Conservation (phyloP, 202 grass and related monocot genomes). For the Setaria italica region DNA sequence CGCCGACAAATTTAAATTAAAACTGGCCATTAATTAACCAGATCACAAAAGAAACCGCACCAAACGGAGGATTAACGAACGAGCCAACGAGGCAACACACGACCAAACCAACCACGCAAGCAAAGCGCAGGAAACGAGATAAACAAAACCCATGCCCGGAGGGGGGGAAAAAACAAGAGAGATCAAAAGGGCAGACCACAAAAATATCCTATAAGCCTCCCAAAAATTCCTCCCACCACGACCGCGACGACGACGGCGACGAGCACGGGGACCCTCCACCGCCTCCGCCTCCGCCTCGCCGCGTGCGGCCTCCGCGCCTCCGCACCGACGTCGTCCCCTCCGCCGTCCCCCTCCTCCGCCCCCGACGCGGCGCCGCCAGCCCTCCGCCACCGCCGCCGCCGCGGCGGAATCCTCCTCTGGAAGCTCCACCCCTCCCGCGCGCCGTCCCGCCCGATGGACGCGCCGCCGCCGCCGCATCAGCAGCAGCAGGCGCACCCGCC, state of each 20-base stretch:
- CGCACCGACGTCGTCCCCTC: conserved; percentile 10
- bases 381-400: conserved; percentile 40
- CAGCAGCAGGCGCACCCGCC: neutral
- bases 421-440: conserved; percentile 18
- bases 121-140: conserved; percentile 9
- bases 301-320: conserved; percentile 38
- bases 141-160: conserved; percentile 13
- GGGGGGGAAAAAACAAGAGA: neutral
- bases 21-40: neutral
- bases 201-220: conserved; percentile 55
- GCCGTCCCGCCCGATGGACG: conserved; percentile 32
- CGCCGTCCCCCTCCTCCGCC: neutral
- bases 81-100: neutral
- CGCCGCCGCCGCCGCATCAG: neutral
- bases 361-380: conserved; percentile 21
- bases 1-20: conserved; percentile 15
- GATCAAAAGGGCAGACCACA: neutral
- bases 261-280: conserved; percentile 51
- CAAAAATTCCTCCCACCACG: conserved; percentile 38
- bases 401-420: conserved; percentile 37
- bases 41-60: conserved; percentile 22
- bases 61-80: conserved; percentile 13
- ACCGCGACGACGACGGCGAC: conserved; percentile 43
- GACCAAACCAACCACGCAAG: conserved; percentile 9
- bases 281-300: conserved; percentile 48